Evolutionary conservation across 768 basidiomycete genomes (phyloP), one percentile per base, ranked within the genome.

Genomic region (Ramaria rubella): DNA sequence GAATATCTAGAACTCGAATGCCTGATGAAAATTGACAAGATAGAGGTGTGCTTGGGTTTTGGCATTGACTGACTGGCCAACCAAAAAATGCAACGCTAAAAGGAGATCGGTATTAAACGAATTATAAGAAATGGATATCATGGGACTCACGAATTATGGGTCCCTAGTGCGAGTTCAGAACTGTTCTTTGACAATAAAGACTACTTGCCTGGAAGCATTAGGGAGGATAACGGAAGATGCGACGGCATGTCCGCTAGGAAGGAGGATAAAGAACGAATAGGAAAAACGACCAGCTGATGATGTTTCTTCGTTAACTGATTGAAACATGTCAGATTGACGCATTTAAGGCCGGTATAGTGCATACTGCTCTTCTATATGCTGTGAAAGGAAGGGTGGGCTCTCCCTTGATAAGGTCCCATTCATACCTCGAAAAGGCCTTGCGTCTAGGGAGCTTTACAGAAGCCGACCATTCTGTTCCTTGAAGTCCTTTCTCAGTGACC

Each of bases 41-140:
- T 24, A 95, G 79, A 0, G 84, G 80, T 0, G 81, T 85, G 4
- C 70, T 65, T 8, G 72, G 71, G 33, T 80, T 79, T 67, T 96
- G 93, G 65, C 94, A 97, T 66, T 95, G 91, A 0, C 89, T 87
- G 34, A 94, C 71, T 0, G 87, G 88, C 83, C 86, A 90, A 14
- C 88, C 87, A 61, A 91, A 86, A 60, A 90, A 82, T 8, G 90
- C 85, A 83, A 92, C 85, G 4, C 86, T 87, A 62, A 59, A 40
- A 61, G 55, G 21, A 46, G 50, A 23, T 48, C n/a, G 17, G 3
- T 26, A 17, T 58, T 46, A 46, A 63, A 51, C 36, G 9, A 17
- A 23, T 27, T 19, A 23, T 19, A 19, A 7, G 33, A 30, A 4
- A 42, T 29, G 38, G 23, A 30, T 75, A 34, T 48, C n/a, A 4